These are phyloP conservation scores for Saccharomycopsis babjevae DNA, from an alignment of 805 yeast species.

Conservation along the genomic window DNA sequence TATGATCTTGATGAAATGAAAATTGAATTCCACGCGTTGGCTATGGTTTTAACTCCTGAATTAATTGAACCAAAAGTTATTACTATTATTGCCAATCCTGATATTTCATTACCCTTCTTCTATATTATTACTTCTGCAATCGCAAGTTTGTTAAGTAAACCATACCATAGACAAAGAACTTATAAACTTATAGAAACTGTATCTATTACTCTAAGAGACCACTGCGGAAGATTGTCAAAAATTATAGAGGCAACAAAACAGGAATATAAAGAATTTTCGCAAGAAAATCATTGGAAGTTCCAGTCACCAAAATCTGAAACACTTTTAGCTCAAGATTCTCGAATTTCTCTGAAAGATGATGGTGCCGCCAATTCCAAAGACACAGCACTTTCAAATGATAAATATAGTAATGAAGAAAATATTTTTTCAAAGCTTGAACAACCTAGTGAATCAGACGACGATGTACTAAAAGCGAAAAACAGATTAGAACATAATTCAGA, in stretches of 20 bases:
- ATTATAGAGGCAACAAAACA: slow-evolving; percentile 14
- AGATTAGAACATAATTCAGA: not conserved
- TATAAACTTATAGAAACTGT: slow-evolving; percentile 11
- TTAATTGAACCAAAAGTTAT: slow-evolving; percentile 16
- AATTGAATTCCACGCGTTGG: slow-evolving; percentile 13
- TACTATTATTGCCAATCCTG: slow-evolving; percentile 13
- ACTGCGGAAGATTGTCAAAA: slow-evolving; percentile 8
- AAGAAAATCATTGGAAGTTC: not conserved
- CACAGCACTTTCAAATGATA: not conserved
- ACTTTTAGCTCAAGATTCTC: not conserved
- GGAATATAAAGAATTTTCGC: slow-evolving; percentile 5
- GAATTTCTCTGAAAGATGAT: not conserved
- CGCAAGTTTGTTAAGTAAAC: slow-evolving; percentile 5
- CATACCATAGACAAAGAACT: slow-evolving; percentile 13
- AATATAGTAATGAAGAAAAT: not conserved
- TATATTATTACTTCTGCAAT: slow-evolving; percentile 12
- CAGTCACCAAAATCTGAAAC: slow-evolving; percentile 3
- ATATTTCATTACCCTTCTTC: slow-evolving; percentile 13
- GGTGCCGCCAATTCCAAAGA: not conserved
- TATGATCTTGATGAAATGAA: slow-evolving; percentile 13
- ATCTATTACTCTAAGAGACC: slow-evolving; percentile 15
- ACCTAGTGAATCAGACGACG: not conserved
- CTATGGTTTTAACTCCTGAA: slow-evolving; percentile 16
- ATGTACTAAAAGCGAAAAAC: not conserved
- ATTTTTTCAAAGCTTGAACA: not conserved